These are phyloP conservation scores for Solanum sitiens DNA, from an alignment of 257 asterid genomes.

Conservation along the genomic window DNA sequence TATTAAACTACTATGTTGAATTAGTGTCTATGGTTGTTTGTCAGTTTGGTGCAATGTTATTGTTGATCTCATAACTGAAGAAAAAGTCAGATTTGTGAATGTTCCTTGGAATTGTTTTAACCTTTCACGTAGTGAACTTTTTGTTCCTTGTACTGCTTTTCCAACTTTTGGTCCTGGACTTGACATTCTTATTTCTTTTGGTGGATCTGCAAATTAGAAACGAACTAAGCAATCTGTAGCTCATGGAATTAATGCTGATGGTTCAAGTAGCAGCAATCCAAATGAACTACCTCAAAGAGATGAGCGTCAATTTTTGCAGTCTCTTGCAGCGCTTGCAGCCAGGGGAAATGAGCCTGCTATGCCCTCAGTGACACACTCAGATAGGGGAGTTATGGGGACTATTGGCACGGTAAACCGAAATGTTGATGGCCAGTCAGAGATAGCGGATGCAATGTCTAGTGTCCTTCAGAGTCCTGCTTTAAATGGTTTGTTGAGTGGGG, in stretches of 20 bases:
- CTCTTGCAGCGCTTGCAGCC: constrained; percentile 46
- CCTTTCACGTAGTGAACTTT: neutral
- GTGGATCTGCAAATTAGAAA: constrained; percentile 33
- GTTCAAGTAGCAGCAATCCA: constrained; percentile 32
- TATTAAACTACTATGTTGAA: neutral
- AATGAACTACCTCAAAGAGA: constrained; percentile 28
- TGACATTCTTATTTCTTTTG: neutral
- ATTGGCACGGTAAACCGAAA: constrained; percentile 20
- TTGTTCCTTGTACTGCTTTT: neutral
- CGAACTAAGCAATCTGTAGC: constrained; percentile 37
- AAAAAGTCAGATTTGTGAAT: neutral
- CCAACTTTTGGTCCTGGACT: neutral
- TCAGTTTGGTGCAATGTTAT: neutral
- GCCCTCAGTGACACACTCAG: constrained; percentile 18
- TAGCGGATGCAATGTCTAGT: constrained; percentile 66
- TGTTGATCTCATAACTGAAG: neutral
- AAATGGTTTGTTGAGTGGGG: constrained; percentile 66
- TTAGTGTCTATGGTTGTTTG: neutral
- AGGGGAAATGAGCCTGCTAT: constrained; percentile 19
- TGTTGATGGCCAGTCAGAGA: constrained; percentile 28
- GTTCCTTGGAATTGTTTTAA: neutral
- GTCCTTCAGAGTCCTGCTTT: constrained; percentile 68
- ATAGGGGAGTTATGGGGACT: constrained; percentile 15
- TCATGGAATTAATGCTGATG: constrained; percentile 23
- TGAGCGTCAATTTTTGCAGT: constrained; percentile 68